Evolutionary conservation across 176 grass and related monocot species (phyloP).

Genomic region (Bromus sterilis): DNA sequence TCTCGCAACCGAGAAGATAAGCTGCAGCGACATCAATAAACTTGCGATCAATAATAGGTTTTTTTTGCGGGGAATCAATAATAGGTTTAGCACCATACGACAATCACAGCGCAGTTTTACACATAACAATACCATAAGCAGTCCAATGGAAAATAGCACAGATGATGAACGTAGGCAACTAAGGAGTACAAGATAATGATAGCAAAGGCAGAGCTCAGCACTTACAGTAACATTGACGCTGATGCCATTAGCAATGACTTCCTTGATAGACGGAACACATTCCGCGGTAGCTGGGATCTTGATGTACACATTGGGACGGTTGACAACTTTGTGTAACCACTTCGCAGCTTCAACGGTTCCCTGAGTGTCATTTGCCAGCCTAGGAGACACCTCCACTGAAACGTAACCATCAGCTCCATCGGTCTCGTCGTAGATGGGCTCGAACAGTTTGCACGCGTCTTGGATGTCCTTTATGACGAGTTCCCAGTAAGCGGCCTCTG

Average conservation of each 20-base stretch:
- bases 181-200: neutral
- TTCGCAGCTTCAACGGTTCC: conserved; percentile 92
- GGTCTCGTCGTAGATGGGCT: conserved; percentile 79
- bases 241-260: conserved; percentile 88
- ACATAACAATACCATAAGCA: neutral
- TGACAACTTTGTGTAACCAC: conserved; percentile 86
- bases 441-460: conserved; percentile 89
- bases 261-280: conserved; percentile 81
- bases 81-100: neutral
- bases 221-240: conserved; percentile 99
- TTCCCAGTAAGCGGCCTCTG: conserved; percentile 82
- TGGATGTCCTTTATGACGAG: conserved; percentile 99
- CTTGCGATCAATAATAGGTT: neutral
- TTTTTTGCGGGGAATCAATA: no score
- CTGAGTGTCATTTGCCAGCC: conserved; percentile 86
- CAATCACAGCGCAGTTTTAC: neutral
- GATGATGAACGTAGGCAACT: neutral
- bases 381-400: conserved; percentile 94
- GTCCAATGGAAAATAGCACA: neutral
- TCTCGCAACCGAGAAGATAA: conserved; percentile 94
- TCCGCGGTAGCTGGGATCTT: conserved; percentile 98
- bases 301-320: conserved; percentile 87
- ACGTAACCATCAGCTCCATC: conserved; percentile 93
- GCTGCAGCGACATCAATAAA: conserved; percentile 41
- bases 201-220: neutral